Percentiles rank a stretch among this genome's conserved stretches.
These are phyloP conservation scores for Jackrogersella multiformis DNA, from an alignment of 495 filamentous ascomycete genomes.

Conservation along the genomic window DNA sequence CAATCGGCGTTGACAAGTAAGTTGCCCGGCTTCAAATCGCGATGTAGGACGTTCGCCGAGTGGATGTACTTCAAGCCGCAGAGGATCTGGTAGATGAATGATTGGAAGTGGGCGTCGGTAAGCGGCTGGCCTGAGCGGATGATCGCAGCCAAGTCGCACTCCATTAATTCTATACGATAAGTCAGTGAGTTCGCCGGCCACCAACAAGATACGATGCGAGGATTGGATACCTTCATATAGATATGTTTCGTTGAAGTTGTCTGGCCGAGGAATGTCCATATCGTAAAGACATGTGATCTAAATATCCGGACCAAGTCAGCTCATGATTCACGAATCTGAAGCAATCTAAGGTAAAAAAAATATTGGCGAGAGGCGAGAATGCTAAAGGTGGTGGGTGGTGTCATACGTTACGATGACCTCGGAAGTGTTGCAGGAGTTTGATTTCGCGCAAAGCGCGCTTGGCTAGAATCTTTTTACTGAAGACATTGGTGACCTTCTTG, in stretches of 20 bases:
- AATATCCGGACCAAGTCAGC: constrained; percentile 8
- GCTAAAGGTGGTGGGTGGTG: too few relatives aligned
- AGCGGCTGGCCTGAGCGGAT: constrained; percentile 95
- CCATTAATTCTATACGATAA: constrained; percentile 84
- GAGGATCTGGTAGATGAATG: constrained; percentile 93
- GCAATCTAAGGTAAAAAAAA: too few relatives aligned
- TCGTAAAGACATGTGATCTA: constrained; percentile 99
- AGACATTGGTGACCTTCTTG: constrained; percentile 99
- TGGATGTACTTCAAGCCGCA: constrained; percentile 99
- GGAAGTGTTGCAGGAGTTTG: constrained; percentile 97
- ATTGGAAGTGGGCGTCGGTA: constrained; percentile 96
- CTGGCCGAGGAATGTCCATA: constrained; percentile 98
- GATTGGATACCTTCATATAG: constrained; percentile 85
- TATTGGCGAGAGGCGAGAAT: too few relatives aligned
- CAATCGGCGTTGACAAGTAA: constrained; percentile 98
- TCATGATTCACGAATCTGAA: background rate
- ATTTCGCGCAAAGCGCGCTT: constrained; percentile 98
- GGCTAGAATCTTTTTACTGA: constrained; percentile 99
- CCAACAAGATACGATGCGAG: background rate
- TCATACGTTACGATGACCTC: constrained; percentile 73
- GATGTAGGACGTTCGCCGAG: constrained; percentile 95
- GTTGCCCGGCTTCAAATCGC: constrained; percentile 97
- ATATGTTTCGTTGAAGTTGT: constrained; percentile 99
- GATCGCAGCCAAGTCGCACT: constrained; percentile 97
- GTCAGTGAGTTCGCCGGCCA: constrained; percentile 5